These are phyloP conservation scores for Ceratonia siliqua DNA, from an alignment of 306 rosid species.

Conservation along the genomic window DNA sequence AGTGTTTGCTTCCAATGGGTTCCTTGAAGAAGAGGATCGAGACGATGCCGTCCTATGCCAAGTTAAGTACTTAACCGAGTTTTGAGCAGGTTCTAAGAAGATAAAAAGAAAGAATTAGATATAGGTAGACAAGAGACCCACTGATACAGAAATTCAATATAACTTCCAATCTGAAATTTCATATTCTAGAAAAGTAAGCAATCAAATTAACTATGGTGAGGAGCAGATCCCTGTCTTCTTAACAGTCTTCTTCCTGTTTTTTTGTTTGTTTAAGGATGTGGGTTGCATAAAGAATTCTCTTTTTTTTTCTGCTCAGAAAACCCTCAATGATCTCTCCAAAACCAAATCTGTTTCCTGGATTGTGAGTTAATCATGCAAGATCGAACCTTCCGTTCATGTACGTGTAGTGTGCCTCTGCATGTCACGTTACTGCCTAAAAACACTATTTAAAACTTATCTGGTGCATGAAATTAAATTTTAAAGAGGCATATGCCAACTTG, in stretches of 20 bases:
- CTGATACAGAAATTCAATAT: neutral
- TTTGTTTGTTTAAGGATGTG: too few species aligned
- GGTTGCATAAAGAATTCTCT: too few species aligned
- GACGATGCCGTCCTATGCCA: slow-evolving; percentile 91
- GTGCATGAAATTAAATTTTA: neutral
- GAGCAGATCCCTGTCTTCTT: neutral
- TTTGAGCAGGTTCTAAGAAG: slow-evolving; percentile 69
- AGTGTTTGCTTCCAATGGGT: slow-evolving; percentile 66
- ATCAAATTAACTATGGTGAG: neutral
- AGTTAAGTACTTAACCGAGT: slow-evolving; percentile 68
- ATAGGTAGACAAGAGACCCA: neutral
- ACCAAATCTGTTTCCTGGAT: neutral
- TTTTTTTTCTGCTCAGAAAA: too few species aligned
- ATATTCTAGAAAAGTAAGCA: neutral
- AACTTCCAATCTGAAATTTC: neutral
- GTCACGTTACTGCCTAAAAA: neutral
- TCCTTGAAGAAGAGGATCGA: slow-evolving; percentile 86
- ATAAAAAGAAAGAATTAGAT: slow-evolving; percentile 27
- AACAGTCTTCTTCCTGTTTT: neutral
- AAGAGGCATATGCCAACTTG: neutral
- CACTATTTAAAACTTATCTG: neutral
- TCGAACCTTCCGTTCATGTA: neutral
- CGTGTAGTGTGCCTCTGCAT: neutral
- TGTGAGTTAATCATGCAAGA: neutral
- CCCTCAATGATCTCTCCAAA: neutral